Evolutionary conservation across 805 yeast genomes (phyloP).

Genomic region (Starmerella vaccinii): DNA sequence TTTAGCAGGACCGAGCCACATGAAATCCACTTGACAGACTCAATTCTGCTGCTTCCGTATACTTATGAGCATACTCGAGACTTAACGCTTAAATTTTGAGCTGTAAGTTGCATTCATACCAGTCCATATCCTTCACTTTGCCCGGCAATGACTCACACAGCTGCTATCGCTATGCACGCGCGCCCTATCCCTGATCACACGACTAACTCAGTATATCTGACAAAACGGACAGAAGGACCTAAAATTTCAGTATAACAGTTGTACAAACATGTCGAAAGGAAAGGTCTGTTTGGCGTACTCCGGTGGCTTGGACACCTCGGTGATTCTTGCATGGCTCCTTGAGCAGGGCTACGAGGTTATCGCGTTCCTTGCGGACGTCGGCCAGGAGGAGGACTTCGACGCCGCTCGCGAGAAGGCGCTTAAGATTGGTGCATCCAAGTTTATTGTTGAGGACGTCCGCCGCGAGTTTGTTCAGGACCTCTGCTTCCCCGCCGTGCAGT

Average conservation of each 20-base stretch:
- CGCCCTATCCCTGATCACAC: constrained; percentile 5
- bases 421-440: constrained; percentile 94
- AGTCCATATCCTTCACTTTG: no score
- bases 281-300: constrained; percentile 98
- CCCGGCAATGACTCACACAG: background rate
- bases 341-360: constrained; percentile 97
- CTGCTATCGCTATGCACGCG: background rate
- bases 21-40: no score
- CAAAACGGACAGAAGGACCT: background rate
- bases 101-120: no score
- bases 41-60: no score
- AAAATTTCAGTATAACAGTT: background rate
- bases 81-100: no score
- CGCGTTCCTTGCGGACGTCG: constrained; percentile 96
- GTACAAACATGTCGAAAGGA: constrained; percentile 75
- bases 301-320: constrained; percentile 97
- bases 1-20: no score
- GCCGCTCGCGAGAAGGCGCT: constrained; percentile 95
- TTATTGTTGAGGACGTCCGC: constrained; percentile 88
- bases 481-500: constrained; percentile 91
- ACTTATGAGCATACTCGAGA: no score
- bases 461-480: constrained; percentile 88
- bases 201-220: background rate
- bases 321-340: constrained; percentile 93
- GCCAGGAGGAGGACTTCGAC: constrained; percentile 98